Evolutionary conservation across 768 basidiomycete genomes (phyloP).

Genomic region (Pleurotus salmoneostramineus): DNA sequence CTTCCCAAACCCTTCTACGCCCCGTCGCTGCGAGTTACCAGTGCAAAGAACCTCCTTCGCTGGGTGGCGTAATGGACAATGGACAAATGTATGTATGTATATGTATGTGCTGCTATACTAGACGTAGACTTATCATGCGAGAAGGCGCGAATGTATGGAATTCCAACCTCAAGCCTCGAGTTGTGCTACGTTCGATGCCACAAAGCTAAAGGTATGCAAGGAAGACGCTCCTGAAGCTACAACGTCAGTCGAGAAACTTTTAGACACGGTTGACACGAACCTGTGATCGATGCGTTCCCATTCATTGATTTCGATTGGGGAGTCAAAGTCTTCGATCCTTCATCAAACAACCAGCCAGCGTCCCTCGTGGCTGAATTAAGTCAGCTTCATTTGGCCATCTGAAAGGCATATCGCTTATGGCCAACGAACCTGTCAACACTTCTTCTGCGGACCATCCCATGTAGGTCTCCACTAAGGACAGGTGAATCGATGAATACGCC

Average conservation of each 20-base stretch:
- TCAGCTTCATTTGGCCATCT: too few species aligned
- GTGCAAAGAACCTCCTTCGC: constrained; percentile 7
- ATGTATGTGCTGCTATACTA: too few species aligned
- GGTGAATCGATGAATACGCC: constrained; percentile 62
- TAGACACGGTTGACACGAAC: constrained; percentile 4
- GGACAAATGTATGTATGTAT: too few species aligned
- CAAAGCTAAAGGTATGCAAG: constrained; percentile 19
- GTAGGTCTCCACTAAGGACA: constrained; percentile 51
- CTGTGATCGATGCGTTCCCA: constrained; percentile 1
- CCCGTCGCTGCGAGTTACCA: constrained; percentile 10
- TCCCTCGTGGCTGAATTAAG: constrained; percentile 32
- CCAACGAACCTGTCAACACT: constrained; percentile 30
- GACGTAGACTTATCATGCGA: too few species aligned
- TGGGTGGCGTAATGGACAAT: constrained; percentile 5
- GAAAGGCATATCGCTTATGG: background rate
- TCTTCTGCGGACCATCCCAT: constrained; percentile 43
- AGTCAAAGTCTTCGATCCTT: constrained; percentile 37
- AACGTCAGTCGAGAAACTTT: background rate
- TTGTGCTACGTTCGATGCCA: constrained; percentile 51
- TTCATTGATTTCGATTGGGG: constrained; percentile 22
- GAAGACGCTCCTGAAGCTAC: constrained; percentile 13
- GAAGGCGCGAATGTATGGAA: background rate
- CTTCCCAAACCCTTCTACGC: constrained; percentile 17
- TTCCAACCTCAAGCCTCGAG: constrained; percentile 32
- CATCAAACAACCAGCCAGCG: constrained; percentile 50